Conservation (phyloP, 2,329 filamentous ascomycete genomes). For the Venturia carpophila region DNA sequence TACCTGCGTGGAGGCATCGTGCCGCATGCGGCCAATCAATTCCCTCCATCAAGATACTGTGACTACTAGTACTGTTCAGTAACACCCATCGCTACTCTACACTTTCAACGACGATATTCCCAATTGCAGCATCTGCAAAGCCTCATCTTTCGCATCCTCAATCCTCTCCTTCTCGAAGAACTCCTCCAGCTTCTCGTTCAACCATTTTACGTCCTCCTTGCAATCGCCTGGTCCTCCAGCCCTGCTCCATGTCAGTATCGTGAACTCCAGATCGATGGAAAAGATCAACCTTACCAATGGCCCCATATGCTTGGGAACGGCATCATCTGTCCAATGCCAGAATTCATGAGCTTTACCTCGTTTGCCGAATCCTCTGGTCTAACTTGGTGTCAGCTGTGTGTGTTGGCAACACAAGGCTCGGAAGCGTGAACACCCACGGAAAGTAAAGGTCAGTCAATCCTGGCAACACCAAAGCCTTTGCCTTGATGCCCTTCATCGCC, state of each 20-base stretch:
- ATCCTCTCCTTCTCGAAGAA: conserved; percentile 37
- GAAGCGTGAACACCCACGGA: conserved; percentile 43
- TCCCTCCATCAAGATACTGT: background rate
- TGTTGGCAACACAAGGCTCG: conserved; percentile 17
- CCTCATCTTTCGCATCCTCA: background rate
- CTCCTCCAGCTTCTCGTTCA: conserved; percentile 53
- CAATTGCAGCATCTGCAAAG: background rate
- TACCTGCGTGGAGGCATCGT: too few species aligned
- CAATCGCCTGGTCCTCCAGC: conserved; percentile 60
- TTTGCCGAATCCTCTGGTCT: conserved; percentile 69
- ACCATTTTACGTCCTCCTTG: conserved; percentile 62
- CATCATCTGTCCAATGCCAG: conserved; percentile 48
- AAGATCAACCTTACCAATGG: conserved; percentile 34
- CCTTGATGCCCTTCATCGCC: conserved; percentile 58
- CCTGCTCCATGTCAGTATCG: background rate
- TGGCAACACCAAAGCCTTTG: conserved; percentile 63
- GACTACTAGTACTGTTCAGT: background rate
- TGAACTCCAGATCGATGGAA: background rate
- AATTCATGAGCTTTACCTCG: conserved; percentile 57
- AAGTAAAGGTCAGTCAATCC: conserved; percentile 73
- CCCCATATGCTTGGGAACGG: conserved; percentile 58
- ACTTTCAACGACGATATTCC: background rate
- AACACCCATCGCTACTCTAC: background rate
- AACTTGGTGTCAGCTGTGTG: background rate
- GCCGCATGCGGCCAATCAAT: background rate